These are phyloP conservation scores for Capsicum chinense DNA, from an alignment of 257 asterid genomes.

Conservation along the genomic window DNA sequence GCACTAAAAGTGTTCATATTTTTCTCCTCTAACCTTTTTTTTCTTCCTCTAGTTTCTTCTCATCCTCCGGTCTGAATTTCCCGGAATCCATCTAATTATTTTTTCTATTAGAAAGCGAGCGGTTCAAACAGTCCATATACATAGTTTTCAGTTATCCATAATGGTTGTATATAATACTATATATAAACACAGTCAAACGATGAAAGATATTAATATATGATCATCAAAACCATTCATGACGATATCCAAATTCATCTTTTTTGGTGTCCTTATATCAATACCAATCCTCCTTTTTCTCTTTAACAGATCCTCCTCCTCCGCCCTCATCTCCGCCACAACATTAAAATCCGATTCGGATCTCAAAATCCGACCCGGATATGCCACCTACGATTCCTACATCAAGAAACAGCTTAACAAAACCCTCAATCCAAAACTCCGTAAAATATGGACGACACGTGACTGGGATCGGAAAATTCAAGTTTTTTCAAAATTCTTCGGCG, in stretches of 20 bases:
- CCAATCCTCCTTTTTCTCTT: constrained; percentile 43
- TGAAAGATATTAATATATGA: constrained; percentile 34
- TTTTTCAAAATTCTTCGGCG: constrained; percentile 65
- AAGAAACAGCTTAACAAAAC: constrained; percentile 89
- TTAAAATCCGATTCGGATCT: constrained; percentile 50
- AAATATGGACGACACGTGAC: constrained; percentile 90
- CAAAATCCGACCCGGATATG: constrained; percentile 83
- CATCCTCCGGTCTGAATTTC: background rate
- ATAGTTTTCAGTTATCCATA: background rate
- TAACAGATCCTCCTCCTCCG: constrained; percentile 23
- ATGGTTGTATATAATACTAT: background rate
- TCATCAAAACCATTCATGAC: background rate
- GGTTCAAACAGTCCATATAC: background rate
- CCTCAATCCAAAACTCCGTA: constrained; percentile 78
- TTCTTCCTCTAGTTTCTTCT: background rate
- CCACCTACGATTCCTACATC: constrained; percentile 80
- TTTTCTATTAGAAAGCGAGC: background rate
- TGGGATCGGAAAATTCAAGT: constrained; percentile 80
- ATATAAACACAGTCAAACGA: background rate
- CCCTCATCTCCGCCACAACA: background rate
- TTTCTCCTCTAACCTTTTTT: background rate
- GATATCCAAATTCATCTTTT: constrained; percentile 35
- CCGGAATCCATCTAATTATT: background rate
- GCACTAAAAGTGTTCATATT: background rate
- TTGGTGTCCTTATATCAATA: constrained; percentile 40